These are phyloP conservation scores for Sporobolomyces phaffii DNA, from an alignment of 768 basidiomycete species.

Conservation along the genomic window DNA sequence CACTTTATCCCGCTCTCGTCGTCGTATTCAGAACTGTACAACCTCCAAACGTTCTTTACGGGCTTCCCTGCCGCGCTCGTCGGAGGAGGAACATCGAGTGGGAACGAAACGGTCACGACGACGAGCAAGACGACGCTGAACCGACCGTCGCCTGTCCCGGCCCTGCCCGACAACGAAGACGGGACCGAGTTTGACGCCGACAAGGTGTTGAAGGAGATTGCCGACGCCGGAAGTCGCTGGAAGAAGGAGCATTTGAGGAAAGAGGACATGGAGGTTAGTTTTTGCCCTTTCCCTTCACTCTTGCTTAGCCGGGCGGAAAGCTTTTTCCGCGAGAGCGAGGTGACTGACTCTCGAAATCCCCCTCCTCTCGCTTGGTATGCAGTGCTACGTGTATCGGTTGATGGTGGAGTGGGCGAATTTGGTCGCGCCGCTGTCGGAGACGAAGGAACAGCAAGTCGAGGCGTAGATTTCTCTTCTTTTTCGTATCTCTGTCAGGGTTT, in stretches of 20 bases:
- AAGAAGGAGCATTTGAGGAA: constrained; percentile 72
- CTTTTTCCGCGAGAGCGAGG: neutral
- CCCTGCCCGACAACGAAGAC: constrained; percentile 32
- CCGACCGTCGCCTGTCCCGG: constrained; percentile 43
- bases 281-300: no score
- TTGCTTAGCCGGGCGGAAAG: no score
- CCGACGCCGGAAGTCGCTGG: constrained; percentile 88
- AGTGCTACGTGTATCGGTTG: constrained; percentile 73
- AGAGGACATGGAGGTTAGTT: constrained; percentile 74
- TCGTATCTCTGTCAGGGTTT: neutral
- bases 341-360: no score
- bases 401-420: constrained; percentile 31
- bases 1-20: constrained; percentile 90
- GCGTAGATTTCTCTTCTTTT: neutral
- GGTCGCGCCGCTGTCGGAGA: neutral
- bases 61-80: constrained; percentile 50
- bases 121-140: constrained; percentile 33
- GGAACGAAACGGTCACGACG: constrained; percentile 16
- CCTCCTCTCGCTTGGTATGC: neutral
- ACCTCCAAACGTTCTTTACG: constrained; percentile 86
- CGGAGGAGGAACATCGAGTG: neutral
- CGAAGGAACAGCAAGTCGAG: neutral
- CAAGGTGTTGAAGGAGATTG: constrained; percentile 59
- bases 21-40: constrained; percentile 84
- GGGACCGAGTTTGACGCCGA: constrained; percentile 39